Conservation (phyloP, 129 eudicot species). For the Centella asiatica region DNA sequence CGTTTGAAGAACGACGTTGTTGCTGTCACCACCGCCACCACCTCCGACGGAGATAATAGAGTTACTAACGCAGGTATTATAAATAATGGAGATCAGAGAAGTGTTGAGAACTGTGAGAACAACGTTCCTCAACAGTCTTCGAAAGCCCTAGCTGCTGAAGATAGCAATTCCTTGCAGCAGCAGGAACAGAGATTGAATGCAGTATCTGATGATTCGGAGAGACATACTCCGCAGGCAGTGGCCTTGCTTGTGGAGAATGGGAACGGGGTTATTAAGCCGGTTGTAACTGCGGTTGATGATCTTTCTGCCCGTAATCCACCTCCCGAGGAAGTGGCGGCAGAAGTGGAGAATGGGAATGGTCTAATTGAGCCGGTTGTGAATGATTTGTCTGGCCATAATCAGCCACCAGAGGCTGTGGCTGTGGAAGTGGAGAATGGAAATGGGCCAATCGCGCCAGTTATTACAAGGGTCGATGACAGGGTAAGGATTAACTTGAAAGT, state of each 20-base stretch:
- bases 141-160: constrained; percentile 26
- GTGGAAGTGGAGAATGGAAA: constrained; percentile 16
- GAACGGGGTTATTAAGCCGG: too few species aligned
- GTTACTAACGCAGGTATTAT: constrained; percentile 3
- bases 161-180: constrained; percentile 13
- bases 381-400: constrained; percentile 21
- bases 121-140: constrained; percentile 7
- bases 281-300: too few species aligned
- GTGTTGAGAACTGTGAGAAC: neutral
- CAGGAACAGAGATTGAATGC: neutral
- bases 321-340: neutral
- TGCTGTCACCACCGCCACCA: constrained; percentile 4
- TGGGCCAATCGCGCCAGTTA: constrained; percentile 30
- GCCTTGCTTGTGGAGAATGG: neutral
- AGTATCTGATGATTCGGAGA: neutral
- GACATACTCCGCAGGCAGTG: neutral
- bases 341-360: neutral
- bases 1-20: constrained; percentile 13
- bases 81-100: neutral
- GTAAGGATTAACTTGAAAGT: constrained; percentile 45
- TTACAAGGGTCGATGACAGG: constrained; percentile 44
- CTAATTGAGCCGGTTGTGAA: neutral
- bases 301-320: too few species aligned
- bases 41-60: neutral
- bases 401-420: constrained; percentile 1